Percentiles rank a stretch among this genome's conserved stretches.
Evolutionary conservation across 116 monocot genomes (phyloP).

Genomic region (Iris pallida): DNA sequence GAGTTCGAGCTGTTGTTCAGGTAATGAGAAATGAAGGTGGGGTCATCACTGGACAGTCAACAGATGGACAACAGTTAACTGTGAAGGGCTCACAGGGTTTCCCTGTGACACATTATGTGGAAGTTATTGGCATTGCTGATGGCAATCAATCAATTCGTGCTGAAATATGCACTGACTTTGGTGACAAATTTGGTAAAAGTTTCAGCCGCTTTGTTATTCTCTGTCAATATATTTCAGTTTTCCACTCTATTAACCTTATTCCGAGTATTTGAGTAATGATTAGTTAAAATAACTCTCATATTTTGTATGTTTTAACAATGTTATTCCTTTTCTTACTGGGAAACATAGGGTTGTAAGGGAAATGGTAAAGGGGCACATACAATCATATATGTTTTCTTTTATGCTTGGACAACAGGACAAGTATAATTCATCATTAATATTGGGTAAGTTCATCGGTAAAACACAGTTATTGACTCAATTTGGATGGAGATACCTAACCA

Average conservation of each 20-base stretch:
- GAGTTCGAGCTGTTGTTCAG: constrained; percentile 70
- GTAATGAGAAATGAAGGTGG: constrained; percentile 53
- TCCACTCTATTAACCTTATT: not conserved
- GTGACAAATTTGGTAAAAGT: constrained; percentile 59
- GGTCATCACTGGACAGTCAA: constrained; percentile 41
- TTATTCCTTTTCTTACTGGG: too few relatives aligned
- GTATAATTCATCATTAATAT: too few relatives aligned
- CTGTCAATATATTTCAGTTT: not conserved
- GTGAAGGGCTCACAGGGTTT: constrained; percentile 44
- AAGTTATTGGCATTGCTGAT: constrained; percentile 88
- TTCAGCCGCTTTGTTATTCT: too few relatives aligned
- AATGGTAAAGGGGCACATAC: too few relatives aligned
- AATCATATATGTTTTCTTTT: too few relatives aligned
- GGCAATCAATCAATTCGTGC: constrained; percentile 66
- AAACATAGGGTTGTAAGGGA: too few relatives aligned
- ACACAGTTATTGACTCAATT: too few relatives aligned
- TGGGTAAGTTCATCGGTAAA: too few relatives aligned
- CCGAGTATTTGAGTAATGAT: not conserved
- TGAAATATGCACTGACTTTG: constrained; percentile 77
- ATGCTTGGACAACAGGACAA: too few relatives aligned
- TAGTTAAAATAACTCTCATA: not conserved
- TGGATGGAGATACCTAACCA: too few relatives aligned
- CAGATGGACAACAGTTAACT: constrained; percentile 60
- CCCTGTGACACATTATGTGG: constrained; percentile 50
- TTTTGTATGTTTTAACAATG: not conserved